Evolutionary conservation across 768 basidiomycete species (phyloP).

Genomic region (Suillus subluteus): DNA sequence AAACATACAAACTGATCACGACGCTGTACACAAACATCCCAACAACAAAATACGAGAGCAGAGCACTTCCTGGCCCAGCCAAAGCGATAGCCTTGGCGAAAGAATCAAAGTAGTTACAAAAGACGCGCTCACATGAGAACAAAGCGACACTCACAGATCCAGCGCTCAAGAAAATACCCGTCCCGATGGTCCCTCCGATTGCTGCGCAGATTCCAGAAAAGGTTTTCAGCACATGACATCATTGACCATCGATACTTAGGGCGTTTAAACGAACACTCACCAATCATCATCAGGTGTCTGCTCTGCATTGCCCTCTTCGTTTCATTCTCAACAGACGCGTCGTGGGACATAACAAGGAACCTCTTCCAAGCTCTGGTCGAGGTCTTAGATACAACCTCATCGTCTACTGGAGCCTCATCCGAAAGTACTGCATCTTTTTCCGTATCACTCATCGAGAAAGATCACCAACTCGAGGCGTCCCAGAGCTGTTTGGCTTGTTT

Average conservation of each 20-base stretch:
- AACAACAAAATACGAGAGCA: slow-evolving; percentile 62
- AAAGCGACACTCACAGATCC: slow-evolving; percentile 45
- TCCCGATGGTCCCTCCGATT: slow-evolving; percentile 62
- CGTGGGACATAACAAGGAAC: slow-evolving; percentile 19
- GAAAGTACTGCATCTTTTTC: slow-evolving; percentile 7
- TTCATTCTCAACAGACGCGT: slow-evolving; percentile 22
- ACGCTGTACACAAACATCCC: slow-evolving; percentile 63
- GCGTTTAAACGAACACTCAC: slow-evolving; percentile 21
- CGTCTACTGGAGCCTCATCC: neutral
- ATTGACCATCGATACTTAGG: neutral
- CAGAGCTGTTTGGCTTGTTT: neutral
- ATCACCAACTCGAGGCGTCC: neutral
- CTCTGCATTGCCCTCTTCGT: slow-evolving; percentile 45
- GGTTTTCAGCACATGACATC: neutral
- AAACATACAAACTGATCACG: slow-evolving; percentile 56
- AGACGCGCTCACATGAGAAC: neutral
- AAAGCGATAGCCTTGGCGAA: slow-evolving; percentile 48
- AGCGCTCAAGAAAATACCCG: slow-evolving; percentile 63
- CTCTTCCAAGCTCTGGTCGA: slow-evolving; percentile 24
- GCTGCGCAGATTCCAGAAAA: slow-evolving; percentile 32
- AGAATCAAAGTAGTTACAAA: neutral
- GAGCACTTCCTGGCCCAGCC: slow-evolving; percentile 64
- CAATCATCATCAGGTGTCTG: slow-evolving; percentile 48
- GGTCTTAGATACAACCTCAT: neutral
- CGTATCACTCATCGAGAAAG: neutral